phyloP scores from a whole-genome alignment of 2,329 filamentous ascomycete species.

The Xylariaceae sp. region DNA sequence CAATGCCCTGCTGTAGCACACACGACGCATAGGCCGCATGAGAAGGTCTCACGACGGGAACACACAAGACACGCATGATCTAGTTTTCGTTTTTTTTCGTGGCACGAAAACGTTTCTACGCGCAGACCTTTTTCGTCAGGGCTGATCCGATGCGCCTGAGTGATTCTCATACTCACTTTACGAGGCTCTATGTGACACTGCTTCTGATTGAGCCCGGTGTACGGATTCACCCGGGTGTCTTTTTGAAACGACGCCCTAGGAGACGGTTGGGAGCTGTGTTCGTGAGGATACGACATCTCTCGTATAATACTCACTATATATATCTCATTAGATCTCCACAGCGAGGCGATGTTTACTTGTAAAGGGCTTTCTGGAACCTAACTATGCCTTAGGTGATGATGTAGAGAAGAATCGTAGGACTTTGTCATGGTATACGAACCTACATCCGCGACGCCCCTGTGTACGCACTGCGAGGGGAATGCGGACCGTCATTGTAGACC shows the following conservation, averaged over 20 bases:
- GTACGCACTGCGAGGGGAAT: conserved; percentile 56
- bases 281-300: too few species aligned
- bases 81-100: neutral
- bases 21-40: conserved; percentile 60
- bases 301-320: too few species aligned
- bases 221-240: too few species aligned
- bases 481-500: conserved; percentile 50
- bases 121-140: conserved; percentile 67
- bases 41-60: conserved; percentile 47
- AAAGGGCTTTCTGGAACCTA: too few species aligned
- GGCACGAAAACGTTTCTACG: neutral
- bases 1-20: conserved; percentile 63
- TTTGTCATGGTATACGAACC: neutral
- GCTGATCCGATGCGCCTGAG: conserved; percentile 65
- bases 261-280: conserved; percentile 54
- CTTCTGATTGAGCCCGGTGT: conserved; percentile 39
- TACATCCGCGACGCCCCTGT: conserved; percentile 67
- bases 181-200: conserved; percentile 59
- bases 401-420: too few species aligned
- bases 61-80: neutral
- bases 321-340: too few species aligned
- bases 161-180: conserved; percentile 52
- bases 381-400: too few species aligned
- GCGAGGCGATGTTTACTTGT: too few species aligned
- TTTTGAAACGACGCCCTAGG: conserved; percentile 57